These are phyloP conservation scores for Hamamelis virginiana DNA, from an alignment of 164 flowering plant species.

Conservation along the genomic window DNA sequence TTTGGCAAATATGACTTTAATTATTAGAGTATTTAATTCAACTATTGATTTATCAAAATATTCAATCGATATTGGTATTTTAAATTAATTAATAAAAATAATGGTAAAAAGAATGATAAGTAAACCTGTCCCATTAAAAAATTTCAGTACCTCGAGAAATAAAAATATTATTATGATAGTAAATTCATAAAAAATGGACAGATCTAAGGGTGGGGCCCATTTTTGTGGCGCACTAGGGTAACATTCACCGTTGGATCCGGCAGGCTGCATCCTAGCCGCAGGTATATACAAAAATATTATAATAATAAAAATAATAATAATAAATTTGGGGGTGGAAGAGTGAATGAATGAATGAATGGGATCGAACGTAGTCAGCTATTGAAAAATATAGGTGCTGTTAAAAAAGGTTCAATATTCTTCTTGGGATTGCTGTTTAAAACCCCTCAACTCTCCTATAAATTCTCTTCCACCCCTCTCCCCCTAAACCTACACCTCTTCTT, in stretches of 20 bases:
- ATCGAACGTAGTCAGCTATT: background rate
- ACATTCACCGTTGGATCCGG: slow-evolving; percentile 40
- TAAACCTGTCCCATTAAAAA: too few species aligned
- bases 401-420: background rate
- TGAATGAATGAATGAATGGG: background rate
- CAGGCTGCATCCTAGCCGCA: slow-evolving; percentile 28
- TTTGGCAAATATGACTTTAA: too few species aligned
- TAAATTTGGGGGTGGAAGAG: background rate
- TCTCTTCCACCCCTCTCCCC: slow-evolving; percentile 10
- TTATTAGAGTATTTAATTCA: too few species aligned
- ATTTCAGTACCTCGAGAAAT: too few species aligned
- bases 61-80: too few species aligned
- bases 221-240: slow-evolving; percentile 21
- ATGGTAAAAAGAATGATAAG: too few species aligned
- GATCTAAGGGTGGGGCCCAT: slow-evolving; percentile 22
- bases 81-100: too few species aligned
- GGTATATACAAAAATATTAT: slow-evolving; percentile 6
- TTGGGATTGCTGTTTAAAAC: slow-evolving; percentile 53
- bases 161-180: too few species aligned
- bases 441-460: slow-evolving; percentile 37
- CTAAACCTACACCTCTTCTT: slow-evolving; percentile 20
- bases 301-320: too few species aligned
- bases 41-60: too few species aligned
- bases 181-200: slow-evolving; percentile 6
- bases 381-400: background rate